phyloP scores from a whole-genome alignment of 306 rosid genomes.

The Trifolium repens region DNA sequence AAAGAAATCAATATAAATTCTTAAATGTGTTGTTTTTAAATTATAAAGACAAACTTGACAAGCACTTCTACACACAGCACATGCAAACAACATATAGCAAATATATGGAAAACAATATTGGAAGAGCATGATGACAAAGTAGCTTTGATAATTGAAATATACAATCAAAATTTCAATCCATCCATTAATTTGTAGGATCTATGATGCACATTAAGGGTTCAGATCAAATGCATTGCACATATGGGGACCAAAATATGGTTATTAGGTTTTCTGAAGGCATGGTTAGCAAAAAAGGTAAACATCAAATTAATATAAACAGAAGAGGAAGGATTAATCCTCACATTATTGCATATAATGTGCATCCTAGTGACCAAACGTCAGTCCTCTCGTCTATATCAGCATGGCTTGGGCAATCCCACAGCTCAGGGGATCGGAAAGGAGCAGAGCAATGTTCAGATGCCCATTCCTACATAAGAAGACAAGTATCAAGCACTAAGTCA shows the following conservation, averaged over 20 bases:
- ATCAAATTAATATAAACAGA: constrained; percentile 27
- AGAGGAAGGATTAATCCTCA: constrained; percentile 51
- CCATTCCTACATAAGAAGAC: constrained; percentile 79
- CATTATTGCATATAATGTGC: constrained; percentile 98
- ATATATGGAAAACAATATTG: constrained; percentile 1
- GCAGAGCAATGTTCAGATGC: constrained; percentile 98
- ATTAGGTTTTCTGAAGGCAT: constrained; percentile 21
- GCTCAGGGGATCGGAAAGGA: constrained; percentile 97
- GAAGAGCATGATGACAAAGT: neutral
- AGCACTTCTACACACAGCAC: neutral
- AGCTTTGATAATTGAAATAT: constrained; percentile 12
- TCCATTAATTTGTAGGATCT: constrained; percentile 15
- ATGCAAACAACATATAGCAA: constrained; percentile 1
- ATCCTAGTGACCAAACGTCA: constrained; percentile 96
- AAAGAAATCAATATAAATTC: neutral
- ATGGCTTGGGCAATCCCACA: constrained; percentile 98
- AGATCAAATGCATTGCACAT: constrained; percentile 19
- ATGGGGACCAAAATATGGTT: constrained; percentile 5
- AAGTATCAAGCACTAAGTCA: constrained; percentile 32
- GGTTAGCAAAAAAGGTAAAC: neutral
- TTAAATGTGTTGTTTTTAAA: constrained; percentile 8
- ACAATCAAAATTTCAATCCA: constrained; percentile 16
- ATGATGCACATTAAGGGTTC: constrained; percentile 21
- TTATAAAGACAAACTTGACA: neutral
- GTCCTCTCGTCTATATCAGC: constrained; percentile 91